phyloP scores from a whole-genome alignment of 2,329 filamentous ascomycete genomes.

The Mollisia scopiformis region DNA sequence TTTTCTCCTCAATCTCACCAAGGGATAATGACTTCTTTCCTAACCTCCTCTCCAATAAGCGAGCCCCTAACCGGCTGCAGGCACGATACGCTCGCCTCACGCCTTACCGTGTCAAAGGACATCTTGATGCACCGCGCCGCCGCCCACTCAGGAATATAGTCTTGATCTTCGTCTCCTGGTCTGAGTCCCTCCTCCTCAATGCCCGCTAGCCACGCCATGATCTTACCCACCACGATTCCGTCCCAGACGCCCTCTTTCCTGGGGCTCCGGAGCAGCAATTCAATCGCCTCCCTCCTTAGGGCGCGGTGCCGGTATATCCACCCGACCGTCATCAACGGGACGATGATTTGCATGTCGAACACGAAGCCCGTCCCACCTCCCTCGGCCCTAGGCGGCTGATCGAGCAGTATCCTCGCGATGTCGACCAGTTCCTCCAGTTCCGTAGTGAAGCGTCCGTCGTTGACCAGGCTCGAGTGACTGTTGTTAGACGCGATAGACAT shows the following conservation, averaged over 20 bases:
- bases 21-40: conserved; percentile 21
- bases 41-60: conserved; percentile 14
- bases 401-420: conserved; percentile 19
- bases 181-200: conserved; percentile 24
- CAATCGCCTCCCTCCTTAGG: conserved; percentile 23
- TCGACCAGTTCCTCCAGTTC: conserved; percentile 22
- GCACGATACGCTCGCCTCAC: conserved; percentile 22
- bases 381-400: conserved; percentile 2
- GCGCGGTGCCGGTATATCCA: conserved; percentile 27
- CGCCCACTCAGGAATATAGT: conserved; percentile 24
- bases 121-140: conserved; percentile 23
- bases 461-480: conserved; percentile 13
- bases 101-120: conserved; percentile 20
- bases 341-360: conserved; percentile 29
- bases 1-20: no score
- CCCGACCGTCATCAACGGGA: conserved; percentile 28
- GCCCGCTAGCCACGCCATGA: conserved; percentile 25
- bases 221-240: conserved; percentile 25
- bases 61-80: conserved; percentile 22
- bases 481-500: conserved; percentile 24
- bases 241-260: conserved; percentile 27
- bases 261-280: conserved; percentile 22
- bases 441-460: conserved; percentile 13
- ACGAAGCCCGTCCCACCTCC: conserved; percentile 5
- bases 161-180: conserved; percentile 12